A percentile compares a stretch with the other conserved stretches of the same genome.
Evolutionary conservation across 495 filamentous ascomycete species (phyloP).

Genomic region (Penicillium arizonense): DNA sequence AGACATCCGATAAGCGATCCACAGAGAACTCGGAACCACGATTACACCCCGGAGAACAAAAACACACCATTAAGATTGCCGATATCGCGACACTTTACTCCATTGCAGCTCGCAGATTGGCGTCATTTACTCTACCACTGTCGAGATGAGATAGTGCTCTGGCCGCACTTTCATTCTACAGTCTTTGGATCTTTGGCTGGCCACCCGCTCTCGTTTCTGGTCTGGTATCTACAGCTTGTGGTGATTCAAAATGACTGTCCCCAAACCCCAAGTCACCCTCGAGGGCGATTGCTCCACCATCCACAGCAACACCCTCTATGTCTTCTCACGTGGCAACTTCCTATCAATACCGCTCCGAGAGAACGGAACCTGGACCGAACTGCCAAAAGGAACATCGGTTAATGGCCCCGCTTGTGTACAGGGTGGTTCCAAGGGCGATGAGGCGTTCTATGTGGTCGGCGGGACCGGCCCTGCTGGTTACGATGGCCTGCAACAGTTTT

Average conservation of each 20-base stretch:
- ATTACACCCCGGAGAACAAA: not conserved
- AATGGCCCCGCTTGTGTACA: slow-evolving; percentile 76
- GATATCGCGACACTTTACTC: not conserved
- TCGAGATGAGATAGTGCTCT: slow-evolving; percentile 44
- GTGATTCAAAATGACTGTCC: slow-evolving; percentile 55
- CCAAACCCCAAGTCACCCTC: slow-evolving; percentile 62
- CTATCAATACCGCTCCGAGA: slow-evolving; percentile 66
- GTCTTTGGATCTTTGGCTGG: slow-evolving; percentile 30
- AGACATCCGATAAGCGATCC: slow-evolving; percentile 1
- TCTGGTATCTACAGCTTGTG: slow-evolving; percentile 28
- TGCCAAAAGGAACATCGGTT: slow-evolving; percentile 65
- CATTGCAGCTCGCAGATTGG: not conserved
- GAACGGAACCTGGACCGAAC: slow-evolving; percentile 67
- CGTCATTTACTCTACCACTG: slow-evolving; percentile 8
- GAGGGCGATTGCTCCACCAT: slow-evolving; percentile 80
- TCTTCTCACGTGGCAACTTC: slow-evolving; percentile 73
- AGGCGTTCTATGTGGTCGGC: slow-evolving; percentile 80
- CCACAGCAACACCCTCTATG: slow-evolving; percentile 80
- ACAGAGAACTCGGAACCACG: not conserved
- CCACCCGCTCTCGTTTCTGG: slow-evolving; percentile 25
- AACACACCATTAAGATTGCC: not conserved
- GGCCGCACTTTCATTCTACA: slow-evolving; percentile 32
- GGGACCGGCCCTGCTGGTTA: slow-evolving; percentile 61
- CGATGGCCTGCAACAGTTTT: slow-evolving; percentile 79
- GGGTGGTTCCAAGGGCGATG: slow-evolving; percentile 45